These are phyloP conservation scores for Ajuga chamaepitys DNA, from an alignment of 257 asterid genomes.

Conservation along the genomic window DNA sequence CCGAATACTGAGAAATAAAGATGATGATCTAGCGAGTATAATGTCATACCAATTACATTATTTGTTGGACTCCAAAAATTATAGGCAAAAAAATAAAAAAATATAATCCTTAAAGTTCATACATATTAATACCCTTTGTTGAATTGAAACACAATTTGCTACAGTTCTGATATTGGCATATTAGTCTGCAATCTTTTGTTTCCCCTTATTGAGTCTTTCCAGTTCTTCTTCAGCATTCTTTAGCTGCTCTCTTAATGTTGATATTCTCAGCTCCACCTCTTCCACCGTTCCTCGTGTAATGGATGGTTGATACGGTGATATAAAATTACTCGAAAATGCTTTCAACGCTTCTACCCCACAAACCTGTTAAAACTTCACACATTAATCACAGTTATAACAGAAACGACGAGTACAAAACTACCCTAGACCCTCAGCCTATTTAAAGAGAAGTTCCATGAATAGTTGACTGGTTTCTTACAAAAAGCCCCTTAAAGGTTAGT, in stretches of 20 bases:
- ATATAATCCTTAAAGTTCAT: not conserved
- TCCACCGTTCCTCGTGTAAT: conserved; percentile 50
- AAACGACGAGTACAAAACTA: too few species aligned
- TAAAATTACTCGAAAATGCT: conserved; percentile 53
- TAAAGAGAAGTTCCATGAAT: too few species aligned
- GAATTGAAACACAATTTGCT: conserved; percentile 1
- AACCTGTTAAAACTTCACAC: conserved; percentile 38
- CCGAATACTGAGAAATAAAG: too few species aligned
- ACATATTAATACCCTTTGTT: not conserved
- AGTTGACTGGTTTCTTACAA: too few species aligned
- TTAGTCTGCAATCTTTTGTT: conserved; percentile 40
- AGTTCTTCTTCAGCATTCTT: conserved; percentile 63
- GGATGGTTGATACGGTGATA: conserved; percentile 60
- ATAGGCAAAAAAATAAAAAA: not conserved
- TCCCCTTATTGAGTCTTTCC: conserved; percentile 63
- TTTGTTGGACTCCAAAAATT: conserved; percentile 1
- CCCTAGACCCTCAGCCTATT: too few species aligned
- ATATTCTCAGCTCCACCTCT: conserved; percentile 59
- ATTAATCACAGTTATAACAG: not conserved
- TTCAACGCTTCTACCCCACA: conserved; percentile 82
- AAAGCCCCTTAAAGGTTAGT: too few species aligned
- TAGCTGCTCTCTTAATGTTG: conserved; percentile 50
- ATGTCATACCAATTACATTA: not conserved
- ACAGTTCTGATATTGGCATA: not conserved
- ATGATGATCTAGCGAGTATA: too few species aligned